phyloP scores from a whole-genome alignment of 202 grass and related monocot species.

The Carex arenaria region DNA sequence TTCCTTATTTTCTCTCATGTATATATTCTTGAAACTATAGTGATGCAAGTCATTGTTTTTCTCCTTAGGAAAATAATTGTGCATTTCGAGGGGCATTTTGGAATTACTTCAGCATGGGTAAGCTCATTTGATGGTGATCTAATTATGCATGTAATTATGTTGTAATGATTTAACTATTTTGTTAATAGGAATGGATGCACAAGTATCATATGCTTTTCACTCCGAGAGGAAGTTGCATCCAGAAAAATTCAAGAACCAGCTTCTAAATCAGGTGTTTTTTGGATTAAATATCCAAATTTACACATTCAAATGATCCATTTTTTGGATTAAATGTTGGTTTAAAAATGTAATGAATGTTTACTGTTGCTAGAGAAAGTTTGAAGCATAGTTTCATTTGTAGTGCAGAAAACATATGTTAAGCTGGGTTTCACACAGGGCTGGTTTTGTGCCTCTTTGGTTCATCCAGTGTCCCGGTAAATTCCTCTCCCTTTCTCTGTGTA shows the following conservation, averaged over 20 bases:
- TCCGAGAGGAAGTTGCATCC: slow-evolving; percentile 81
- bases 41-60: neutral
- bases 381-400: slow-evolving; percentile 33
- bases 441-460: slow-evolving; percentile 78
- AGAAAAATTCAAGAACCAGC: slow-evolving; percentile 95
- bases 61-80: slow-evolving; percentile 62
- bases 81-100: slow-evolving; percentile 88
- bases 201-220: slow-evolving; percentile 94
- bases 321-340: neutral
- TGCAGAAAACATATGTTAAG: slow-evolving; percentile 90
- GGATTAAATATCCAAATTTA: neutral
- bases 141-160: slow-evolving; percentile 12
- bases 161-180: slow-evolving; percentile 12
- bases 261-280: slow-evolving; percentile 75
- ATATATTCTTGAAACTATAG: slow-evolving; percentile 1
- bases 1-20: slow-evolving; percentile 1
- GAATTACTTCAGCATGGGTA: slow-evolving; percentile 99
- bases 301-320: neutral
- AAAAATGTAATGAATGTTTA: slow-evolving; percentile 6
- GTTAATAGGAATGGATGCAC: slow-evolving; percentile 90
- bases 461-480: slow-evolving; percentile 74
- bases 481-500: neutral
- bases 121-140: slow-evolving; percentile 31
- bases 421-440: slow-evolving; percentile 90
- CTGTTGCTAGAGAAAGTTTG: slow-evolving; percentile 6